Evolutionary conservation across 805 yeast species (phyloP).

Genomic region (Pichia occidentalis): DNA sequence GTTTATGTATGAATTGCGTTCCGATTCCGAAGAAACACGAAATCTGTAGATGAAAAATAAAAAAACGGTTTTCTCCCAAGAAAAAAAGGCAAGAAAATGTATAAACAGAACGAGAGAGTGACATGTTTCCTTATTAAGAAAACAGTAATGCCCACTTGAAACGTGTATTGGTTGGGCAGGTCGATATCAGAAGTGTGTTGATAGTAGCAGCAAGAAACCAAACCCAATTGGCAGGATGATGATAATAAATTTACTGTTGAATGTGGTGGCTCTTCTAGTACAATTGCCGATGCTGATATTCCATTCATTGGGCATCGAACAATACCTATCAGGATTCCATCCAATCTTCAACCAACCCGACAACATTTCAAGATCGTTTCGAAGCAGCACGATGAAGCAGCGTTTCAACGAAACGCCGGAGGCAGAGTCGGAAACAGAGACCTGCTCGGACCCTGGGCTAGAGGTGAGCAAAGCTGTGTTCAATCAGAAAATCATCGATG

Average conservation of each 20-base stretch:
- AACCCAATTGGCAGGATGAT: not conserved
- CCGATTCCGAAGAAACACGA: too few relatives aligned
- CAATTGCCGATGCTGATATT: slow-evolving; percentile 21
- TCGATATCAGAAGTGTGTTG: too few relatives aligned
- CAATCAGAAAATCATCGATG: slow-evolving; percentile 18
- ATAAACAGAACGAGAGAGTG: too few relatives aligned
- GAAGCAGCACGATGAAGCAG: not conserved
- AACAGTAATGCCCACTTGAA: too few relatives aligned
- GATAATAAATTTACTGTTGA: not conserved
- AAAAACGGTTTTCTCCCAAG: too few relatives aligned
- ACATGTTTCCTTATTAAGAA: too few relatives aligned
- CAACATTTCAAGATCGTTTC: slow-evolving; percentile 16
- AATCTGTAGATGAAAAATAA: too few relatives aligned
- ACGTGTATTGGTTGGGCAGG: too few relatives aligned
- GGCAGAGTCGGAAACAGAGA: not conserved
- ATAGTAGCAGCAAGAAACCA: too few relatives aligned
- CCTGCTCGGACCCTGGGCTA: not conserved
- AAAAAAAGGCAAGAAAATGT: too few relatives aligned
- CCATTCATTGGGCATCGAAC: slow-evolving; percentile 21
- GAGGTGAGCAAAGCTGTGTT: slow-evolving; percentile 9
- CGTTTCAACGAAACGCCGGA: not conserved
- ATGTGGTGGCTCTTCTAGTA: slow-evolving; percentile 13
- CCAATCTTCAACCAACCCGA: slow-evolving; percentile 19
- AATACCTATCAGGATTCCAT: slow-evolving; percentile 13
- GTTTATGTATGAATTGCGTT: too few relatives aligned